phyloP scores from a whole-genome alignment of 2,329 filamentous ascomycete genomes.

The Chaetothyriales sp. region DNA sequence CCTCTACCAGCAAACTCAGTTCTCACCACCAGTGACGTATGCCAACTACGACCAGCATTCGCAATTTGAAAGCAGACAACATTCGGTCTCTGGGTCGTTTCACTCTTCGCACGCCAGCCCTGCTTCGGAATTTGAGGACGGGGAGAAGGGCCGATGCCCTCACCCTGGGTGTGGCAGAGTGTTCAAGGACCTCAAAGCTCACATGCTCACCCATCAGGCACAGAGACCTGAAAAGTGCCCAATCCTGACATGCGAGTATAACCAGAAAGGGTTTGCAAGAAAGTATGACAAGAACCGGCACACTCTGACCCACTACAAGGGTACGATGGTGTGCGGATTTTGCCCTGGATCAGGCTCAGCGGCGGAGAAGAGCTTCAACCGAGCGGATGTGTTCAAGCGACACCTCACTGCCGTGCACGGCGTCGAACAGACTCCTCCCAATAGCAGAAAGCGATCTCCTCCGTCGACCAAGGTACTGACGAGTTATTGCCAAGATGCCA shows the following conservation, averaged over 20 bases:
- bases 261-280: constrained; percentile 79
- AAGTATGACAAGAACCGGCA: constrained; percentile 97
- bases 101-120: constrained; percentile 52
- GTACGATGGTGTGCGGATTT: constrained; percentile 93
- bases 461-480: constrained; percentile 51
- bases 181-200: constrained; percentile 85
- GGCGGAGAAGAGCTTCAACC: constrained; percentile 89
- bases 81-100: constrained; percentile 51
- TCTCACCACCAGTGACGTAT: constrained; percentile 14
- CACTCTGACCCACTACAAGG: constrained; percentile 90
- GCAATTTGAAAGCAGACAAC: constrained; percentile 14
- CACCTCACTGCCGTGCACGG: constrained; percentile 82
- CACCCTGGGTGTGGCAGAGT: constrained; percentile 70
- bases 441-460: constrained; percentile 65
- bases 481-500: constrained; percentile 60
- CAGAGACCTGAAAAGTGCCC: constrained; percentile 91
- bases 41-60: constrained; percentile 19
- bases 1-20: constrained; percentile 20
- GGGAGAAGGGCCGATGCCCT: constrained; percentile 58
- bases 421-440: constrained; percentile 84
- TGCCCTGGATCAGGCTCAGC: constrained; percentile 79
- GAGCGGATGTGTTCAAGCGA: constrained; percentile 89
- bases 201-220: constrained; percentile 86
- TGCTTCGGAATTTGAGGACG: constrained; percentile 48
- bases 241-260: constrained; percentile 81